phyloP scores from a whole-genome alignment of 768 basidiomycete species.

The Candolleomyces aberdarensis region DNA sequence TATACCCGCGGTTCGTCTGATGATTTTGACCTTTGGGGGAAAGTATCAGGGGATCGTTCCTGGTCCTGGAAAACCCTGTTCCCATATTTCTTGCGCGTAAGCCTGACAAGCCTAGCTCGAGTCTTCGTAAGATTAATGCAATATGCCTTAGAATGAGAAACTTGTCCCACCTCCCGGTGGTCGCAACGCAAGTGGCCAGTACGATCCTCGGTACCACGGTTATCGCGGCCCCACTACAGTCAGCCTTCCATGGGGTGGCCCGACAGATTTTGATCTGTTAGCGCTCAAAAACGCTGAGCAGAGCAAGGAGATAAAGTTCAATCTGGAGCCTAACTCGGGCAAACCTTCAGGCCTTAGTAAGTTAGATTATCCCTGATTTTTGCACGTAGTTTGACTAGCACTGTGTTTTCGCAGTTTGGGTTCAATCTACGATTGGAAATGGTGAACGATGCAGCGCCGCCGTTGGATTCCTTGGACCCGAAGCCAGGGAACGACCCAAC shows the following conservation, averaged over 20 bases:
- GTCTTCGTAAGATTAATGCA: not conserved
- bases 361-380: not conserved
- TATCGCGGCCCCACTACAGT: conserved; percentile 23
- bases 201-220: conserved; percentile 30
- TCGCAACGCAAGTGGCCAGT: conserved; percentile 29
- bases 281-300: conserved; percentile 32
- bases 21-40: conserved; percentile 19
- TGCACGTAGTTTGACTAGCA: not conserved
- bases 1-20: conserved; percentile 24
- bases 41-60: conserved; percentile 16
- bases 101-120: not conserved
- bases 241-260: conserved; percentile 22
- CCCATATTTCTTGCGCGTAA: conserved; percentile 21
- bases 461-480: conserved; percentile 17
- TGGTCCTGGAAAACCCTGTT: conserved; percentile 26
- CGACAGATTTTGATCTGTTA: conserved; percentile 26
- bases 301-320: conserved; percentile 34
- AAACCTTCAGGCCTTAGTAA: conserved; percentile 37
- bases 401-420: conserved; percentile 12
- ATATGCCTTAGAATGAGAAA: conserved; percentile 18
- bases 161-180: conserved; percentile 25
- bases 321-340: conserved; percentile 41
- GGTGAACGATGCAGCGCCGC: conserved; percentile 23
- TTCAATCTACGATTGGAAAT: conserved; percentile 18
- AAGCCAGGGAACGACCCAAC: conserved; percentile 18